Conservation (phyloP, 164 flowering plant genomes). For the Nelumbo lutea region DNA sequence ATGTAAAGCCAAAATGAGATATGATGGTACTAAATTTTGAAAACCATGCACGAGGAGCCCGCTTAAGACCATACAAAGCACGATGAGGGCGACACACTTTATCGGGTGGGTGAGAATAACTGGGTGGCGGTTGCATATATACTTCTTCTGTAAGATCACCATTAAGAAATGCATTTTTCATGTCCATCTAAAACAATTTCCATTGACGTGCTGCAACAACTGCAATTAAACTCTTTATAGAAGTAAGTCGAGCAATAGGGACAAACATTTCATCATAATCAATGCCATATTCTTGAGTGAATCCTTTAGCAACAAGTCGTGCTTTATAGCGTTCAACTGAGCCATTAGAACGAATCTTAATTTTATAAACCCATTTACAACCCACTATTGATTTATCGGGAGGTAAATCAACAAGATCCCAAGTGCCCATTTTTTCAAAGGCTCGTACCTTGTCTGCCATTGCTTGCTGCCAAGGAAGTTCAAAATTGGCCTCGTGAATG, state of each 20-base stretch:
- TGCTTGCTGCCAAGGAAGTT: neutral
- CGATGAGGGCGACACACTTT: constrained; percentile 1
- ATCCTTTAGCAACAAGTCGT: neutral
- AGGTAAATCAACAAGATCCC: neutral
- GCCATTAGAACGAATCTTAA: neutral
- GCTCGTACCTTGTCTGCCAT: neutral
- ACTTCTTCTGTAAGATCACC: neutral
- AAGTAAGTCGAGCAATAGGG: neutral
- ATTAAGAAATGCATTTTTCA: too few species aligned
- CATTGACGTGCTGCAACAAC: too few species aligned
- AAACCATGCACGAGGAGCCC: neutral
- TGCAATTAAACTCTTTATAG: neutral
- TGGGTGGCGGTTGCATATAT: neutral
- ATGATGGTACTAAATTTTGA: neutral
- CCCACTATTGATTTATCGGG: neutral
- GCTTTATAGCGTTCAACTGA: neutral
- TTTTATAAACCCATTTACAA: neutral
- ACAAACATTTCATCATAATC: neutral
- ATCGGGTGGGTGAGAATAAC: neutral
- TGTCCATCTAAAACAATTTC: too few species aligned
- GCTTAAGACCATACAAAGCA: neutral
- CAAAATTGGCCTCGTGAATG: neutral
- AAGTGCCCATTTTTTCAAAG: neutral
- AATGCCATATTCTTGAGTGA: neutral
- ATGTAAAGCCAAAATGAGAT: too few species aligned